A percentile compares a stretch with the other conserved stretches of the same genome.
These are phyloP conservation scores for Liriodendron chinense DNA, from an alignment of 164 flowering plant species.

Conservation along the genomic window DNA sequence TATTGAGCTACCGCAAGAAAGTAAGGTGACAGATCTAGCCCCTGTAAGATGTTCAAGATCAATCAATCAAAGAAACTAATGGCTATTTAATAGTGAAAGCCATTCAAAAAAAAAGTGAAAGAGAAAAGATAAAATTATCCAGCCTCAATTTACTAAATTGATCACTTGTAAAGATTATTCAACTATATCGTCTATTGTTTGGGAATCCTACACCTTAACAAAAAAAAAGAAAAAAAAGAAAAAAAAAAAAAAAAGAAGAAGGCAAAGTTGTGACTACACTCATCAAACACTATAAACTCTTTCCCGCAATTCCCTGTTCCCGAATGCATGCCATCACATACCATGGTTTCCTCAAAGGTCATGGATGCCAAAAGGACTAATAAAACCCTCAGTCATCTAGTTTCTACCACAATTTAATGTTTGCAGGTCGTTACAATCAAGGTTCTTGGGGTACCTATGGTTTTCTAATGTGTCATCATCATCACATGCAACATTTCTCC, in stretches of 20 bases:
- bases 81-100: background rate
- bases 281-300: background rate
- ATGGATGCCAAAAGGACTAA: too few relatives aligned
- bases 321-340: too few relatives aligned
- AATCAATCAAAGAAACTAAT: background rate
- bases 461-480: too few relatives aligned
- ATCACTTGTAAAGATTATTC: background rate
- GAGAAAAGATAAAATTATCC: background rate
- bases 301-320: background rate
- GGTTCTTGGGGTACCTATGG: too few relatives aligned
- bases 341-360: too few relatives aligned
- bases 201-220: background rate
- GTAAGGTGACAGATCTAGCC: slow-evolving; percentile 70
- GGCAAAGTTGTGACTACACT: background rate
- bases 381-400: too few relatives aligned
- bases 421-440: too few relatives aligned
- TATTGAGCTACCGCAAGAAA: slow-evolving; percentile 69
- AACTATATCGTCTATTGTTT: background rate
- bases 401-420: too few relatives aligned
- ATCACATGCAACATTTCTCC: too few relatives aligned
- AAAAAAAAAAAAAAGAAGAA: background rate
- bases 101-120: background rate
- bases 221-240: background rate
- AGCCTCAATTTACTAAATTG: background rate
- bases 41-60: slow-evolving; percentile 28